phyloP scores from a whole-genome alignment of 2,329 filamentous ascomycete genomes.

The Truncatella angustata region DNA sequence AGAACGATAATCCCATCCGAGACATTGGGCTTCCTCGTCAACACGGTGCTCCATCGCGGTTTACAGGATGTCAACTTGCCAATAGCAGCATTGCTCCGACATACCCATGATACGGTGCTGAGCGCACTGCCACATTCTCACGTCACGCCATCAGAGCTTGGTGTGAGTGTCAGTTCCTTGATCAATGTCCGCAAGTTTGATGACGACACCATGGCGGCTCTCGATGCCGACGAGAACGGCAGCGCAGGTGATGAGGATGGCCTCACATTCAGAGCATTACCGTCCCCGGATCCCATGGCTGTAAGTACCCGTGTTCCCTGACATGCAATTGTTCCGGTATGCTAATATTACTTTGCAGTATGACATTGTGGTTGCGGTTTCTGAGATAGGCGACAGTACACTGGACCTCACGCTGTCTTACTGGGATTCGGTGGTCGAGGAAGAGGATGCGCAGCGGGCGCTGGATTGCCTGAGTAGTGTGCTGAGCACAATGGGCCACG shows the following conservation, averaged over 20 bases:
- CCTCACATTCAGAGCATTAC: slow-evolving; percentile 4
- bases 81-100: not conserved
- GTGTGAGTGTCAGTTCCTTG: not conserved
- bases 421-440: slow-evolving; percentile 9
- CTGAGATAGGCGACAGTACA: slow-evolving; percentile 8
- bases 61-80: not conserved
- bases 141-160: slow-evolving; percentile 8
- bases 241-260: not conserved
- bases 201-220: not conserved
- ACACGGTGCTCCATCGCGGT: slow-evolving; percentile 9
- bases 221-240: not conserved
- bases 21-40: slow-evolving; percentile 11
- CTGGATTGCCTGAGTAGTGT: slow-evolving; percentile 7
- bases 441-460: slow-evolving; percentile 1
- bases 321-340: not conserved
- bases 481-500: slow-evolving; percentile 4
- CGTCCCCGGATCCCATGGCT: slow-evolving; percentile 10
- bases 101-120: slow-evolving; percentile 2
- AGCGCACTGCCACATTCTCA: slow-evolving; percentile 8
- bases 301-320: not conserved
- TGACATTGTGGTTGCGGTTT: slow-evolving; percentile 11
- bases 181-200: slow-evolving; percentile 12
- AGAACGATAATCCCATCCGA: slow-evolving; percentile 7
- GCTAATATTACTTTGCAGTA: slow-evolving; percentile 3
- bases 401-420: slow-evolving; percentile 10